phyloP scores from a whole-genome alignment of 2,329 filamentous ascomycete genomes.

The Chaetomium globosum region DNA sequence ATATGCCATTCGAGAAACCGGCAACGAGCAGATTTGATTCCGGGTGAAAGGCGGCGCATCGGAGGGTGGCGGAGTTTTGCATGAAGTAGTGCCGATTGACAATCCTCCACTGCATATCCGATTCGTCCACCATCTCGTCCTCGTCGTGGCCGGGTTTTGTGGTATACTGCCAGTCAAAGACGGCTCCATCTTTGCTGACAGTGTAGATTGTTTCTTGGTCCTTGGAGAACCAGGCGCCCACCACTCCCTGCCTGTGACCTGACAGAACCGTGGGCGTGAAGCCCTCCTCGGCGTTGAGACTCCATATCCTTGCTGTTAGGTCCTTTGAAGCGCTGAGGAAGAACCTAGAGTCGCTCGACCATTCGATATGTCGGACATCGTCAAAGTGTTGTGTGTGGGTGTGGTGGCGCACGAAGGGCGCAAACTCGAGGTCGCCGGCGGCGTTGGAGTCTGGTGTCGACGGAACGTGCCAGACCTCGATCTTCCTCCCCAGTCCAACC shows the following conservation, averaged over 20 bases:
- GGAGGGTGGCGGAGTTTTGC: constrained; percentile 83
- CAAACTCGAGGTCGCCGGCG: constrained; percentile 87
- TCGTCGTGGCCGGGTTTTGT: constrained; percentile 59
- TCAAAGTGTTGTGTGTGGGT: constrained; percentile 89
- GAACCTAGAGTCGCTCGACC: constrained; percentile 95
- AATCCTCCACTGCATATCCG: constrained; percentile 84
- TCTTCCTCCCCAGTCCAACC: constrained; percentile 79
- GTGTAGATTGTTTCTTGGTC: constrained; percentile 96
- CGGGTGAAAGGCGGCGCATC: constrained; percentile 87
- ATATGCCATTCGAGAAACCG: constrained; percentile 92
- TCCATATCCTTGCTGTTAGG: constrained; percentile 93
- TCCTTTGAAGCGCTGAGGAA: constrained; percentile 92
- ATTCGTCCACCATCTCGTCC: constrained; percentile 62
- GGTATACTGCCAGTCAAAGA: constrained; percentile 91
- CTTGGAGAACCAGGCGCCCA: constrained; percentile 95
- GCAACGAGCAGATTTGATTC: constrained; percentile 90
- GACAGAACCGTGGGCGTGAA: constrained; percentile 88
- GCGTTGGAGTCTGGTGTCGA: constrained; percentile 79
- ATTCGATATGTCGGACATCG: constrained; percentile 80
- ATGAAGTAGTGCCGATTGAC: constrained; percentile 91
- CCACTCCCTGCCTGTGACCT: constrained; percentile 85
- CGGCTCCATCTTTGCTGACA: constrained; percentile 92
- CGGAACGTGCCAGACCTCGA: constrained; percentile 96
- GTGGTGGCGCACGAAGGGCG: constrained; percentile 87
- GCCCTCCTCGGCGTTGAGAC: constrained; percentile 79